Conservation (phyloP, 1,139 yeast genomes). For the Suhomyces anneliseae region DNA sequence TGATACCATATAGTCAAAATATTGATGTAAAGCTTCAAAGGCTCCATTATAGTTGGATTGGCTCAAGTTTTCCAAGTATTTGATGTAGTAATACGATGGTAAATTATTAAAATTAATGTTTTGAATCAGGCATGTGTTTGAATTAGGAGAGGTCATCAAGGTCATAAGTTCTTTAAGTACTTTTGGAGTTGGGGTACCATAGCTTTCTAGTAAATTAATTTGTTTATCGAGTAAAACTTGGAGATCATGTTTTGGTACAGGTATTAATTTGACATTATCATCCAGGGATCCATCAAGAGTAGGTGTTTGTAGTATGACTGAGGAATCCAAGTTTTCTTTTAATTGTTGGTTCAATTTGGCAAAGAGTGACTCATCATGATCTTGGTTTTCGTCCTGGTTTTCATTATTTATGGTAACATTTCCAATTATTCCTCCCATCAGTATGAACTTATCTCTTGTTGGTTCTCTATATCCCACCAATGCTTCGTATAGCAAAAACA, state of each 20-base stretch:
- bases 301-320: conserved; percentile 1
- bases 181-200: conserved; percentile 54
- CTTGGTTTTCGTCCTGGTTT: conserved; percentile 1
- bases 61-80: conserved; percentile 62
- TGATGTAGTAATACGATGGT: conserved; percentile 65
- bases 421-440: conserved; percentile 20
- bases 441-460: conserved; percentile 22
- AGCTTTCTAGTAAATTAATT: conserved; percentile 53
- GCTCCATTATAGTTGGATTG: conserved; percentile 73
- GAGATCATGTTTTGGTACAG: conserved; percentile 55
- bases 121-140: conserved; percentile 43
- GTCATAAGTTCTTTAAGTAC: conserved; percentile 44
- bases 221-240: conserved; percentile 56
- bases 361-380: conserved; percentile 18
- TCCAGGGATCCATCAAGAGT: background rate
- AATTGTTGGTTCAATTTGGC: conserved; percentile 24
- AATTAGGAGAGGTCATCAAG: conserved; percentile 41
- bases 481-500: conserved; percentile 51
- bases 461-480: conserved; percentile 52
- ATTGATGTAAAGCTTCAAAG: conserved; percentile 69
- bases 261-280: conserved; percentile 19
- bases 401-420: conserved; percentile 4
- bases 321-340: conserved; percentile 19
- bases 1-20: conserved; percentile 84
- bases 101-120: conserved; percentile 50